Evolutionary conservation across 192 early-diverging fungal genomes (phyloP).

Genomic region (Coemansia erecta): DNA sequence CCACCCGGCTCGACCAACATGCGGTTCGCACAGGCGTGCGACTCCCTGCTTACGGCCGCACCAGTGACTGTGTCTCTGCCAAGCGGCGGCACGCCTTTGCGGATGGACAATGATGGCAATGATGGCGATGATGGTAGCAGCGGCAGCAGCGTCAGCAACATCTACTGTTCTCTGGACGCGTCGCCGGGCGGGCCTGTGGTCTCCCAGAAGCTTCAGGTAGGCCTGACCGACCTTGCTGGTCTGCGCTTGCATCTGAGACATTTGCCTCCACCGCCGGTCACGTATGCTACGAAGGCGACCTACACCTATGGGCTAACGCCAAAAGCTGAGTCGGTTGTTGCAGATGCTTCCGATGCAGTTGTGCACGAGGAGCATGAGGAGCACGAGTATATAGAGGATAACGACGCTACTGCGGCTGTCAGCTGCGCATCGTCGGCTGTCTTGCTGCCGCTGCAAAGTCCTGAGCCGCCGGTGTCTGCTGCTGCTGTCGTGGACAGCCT

Average conservation of each 20-base stretch:
- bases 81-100: background rate
- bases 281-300: background rate
- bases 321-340: background rate
- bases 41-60: background rate
- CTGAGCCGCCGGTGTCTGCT: background rate
- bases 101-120: background rate
- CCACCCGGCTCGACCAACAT: too few relatives aligned
- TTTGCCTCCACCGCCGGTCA: background rate
- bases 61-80: background rate
- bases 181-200: background rate
- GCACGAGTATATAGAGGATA: background rate
- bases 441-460: background rate
- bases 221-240: background rate
- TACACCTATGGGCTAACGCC: slow-evolving; percentile 1
- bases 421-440: background rate
- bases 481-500: background rate
- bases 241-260: background rate
- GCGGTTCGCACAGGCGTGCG: background rate
- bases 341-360: background rate
- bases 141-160: too few relatives aligned
- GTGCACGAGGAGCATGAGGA: slow-evolving; percentile 2
- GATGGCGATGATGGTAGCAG: too few relatives aligned
- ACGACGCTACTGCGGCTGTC: slow-evolving; percentile 7
- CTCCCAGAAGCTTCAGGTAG: background rate
- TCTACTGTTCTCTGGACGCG: background rate